Base-by-base conservation (phyloP, 2,329 filamentous ascomycete species). In the Aspergillus sp. region DNA sequence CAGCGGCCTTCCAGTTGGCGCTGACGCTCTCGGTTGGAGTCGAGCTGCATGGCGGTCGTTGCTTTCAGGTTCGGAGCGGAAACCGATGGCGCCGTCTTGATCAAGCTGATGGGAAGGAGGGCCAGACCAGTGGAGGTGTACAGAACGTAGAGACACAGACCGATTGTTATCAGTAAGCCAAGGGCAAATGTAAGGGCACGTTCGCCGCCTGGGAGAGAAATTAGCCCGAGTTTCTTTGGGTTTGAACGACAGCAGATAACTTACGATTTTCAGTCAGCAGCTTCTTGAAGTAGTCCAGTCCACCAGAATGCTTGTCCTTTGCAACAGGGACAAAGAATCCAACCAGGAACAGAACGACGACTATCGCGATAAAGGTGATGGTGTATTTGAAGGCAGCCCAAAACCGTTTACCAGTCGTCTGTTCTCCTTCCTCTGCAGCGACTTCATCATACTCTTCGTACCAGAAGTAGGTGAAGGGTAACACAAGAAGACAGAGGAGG, bases 381-480 rank as follows among this genome's bases (percentile, higher is more conserved):
- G 94, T 97, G 75, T 97, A 97, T 74, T 95, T 96, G 68, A 89
- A 78, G 3, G 94, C 91, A n/a, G 86, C 86, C 82, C 86, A 87
- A 55, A 97, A 81, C 50, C 91, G 83, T 65, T 85, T 82, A 5
- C 79, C 81, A 53, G 88, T 72, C 2, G 88, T 88, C 68, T 92
- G 87, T 25, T 83, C 85, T 29, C 90, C 89, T 55, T 89, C 84
- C 64, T 96, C 89, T 31, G 87, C 82, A 56, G 91, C 91, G 17
- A 93, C 87, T 74, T 97, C 91, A 65, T 97, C 93, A 60, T 96
- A 96, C 72, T 97, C 94, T 71, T 99, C 94, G 66, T 96, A 94
- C 85, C 88, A 97, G 71, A 99, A 99, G 77, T 99, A 99, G 45
- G 92, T 88, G 68, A 99, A 99, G 0, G 94, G 94, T 17, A 97